A percentile compares a stretch with the other conserved stretches of the same genome.
These are phyloP conservation scores for Aspergillus coremiiformis DNA, from an alignment of 495 filamentous ascomycete genomes.

Conservation along the genomic window DNA sequence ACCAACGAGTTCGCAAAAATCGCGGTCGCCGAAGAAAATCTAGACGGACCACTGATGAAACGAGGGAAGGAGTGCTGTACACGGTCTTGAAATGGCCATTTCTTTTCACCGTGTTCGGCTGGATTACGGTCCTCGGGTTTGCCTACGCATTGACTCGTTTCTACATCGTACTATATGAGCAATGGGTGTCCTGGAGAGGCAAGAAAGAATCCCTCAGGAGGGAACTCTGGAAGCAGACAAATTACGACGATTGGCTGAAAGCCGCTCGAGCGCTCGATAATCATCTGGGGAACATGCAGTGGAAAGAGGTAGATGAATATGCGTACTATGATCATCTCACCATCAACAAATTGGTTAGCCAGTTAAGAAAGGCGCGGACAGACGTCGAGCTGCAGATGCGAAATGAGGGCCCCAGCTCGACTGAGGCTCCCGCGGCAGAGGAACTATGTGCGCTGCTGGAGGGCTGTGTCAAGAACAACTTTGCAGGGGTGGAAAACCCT, in stretches of 20 bases:
- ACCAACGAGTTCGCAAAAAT: slow-evolving; percentile 53
- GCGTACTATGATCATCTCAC: slow-evolving; percentile 91
- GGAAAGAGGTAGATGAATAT: slow-evolving; percentile 84
- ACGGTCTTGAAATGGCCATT: slow-evolving; percentile 86
- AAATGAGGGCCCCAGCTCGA: slow-evolving; percentile 12
- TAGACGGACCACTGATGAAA: slow-evolving; percentile 73
- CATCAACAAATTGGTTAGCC: slow-evolving; percentile 62
- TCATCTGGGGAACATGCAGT: slow-evolving; percentile 72
- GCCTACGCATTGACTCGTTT: slow-evolving; percentile 73
- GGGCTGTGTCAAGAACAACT: slow-evolving; percentile 94
- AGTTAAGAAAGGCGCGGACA: slow-evolving; percentile 57
- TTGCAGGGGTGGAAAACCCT: slow-evolving; percentile 90
- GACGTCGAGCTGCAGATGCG: slow-evolving; percentile 46
- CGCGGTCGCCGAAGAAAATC: slow-evolving; percentile 36
- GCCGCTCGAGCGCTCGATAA: slow-evolving; percentile 73
- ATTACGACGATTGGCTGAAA: slow-evolving; percentile 73
- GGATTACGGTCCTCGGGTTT: slow-evolving; percentile 63
- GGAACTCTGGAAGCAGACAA: slow-evolving; percentile 59
- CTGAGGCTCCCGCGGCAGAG: slow-evolving; percentile 50
- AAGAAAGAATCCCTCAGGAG: slow-evolving; percentile 60
- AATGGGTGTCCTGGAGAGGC: slow-evolving; percentile 53
- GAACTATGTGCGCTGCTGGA: slow-evolving; percentile 71
- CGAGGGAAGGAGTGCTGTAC: slow-evolving; percentile 87
- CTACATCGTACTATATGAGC: slow-evolving; percentile 86
- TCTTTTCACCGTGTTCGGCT: slow-evolving; percentile 66